Conservation (phyloP, 2,329 filamentous ascomycete species). For the Cercospora zeae-maydis region DNA sequence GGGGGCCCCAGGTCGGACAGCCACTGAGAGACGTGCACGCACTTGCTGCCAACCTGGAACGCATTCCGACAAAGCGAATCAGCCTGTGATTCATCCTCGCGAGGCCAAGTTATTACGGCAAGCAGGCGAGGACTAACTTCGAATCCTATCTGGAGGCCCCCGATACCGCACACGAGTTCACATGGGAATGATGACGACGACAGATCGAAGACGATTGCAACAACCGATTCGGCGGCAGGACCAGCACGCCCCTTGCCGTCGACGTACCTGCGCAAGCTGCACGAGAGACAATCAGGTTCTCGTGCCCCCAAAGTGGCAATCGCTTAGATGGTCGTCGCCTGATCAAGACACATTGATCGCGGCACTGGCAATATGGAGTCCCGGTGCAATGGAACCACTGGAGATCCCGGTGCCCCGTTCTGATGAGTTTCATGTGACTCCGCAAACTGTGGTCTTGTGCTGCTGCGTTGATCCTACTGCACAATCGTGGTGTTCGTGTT, state of each 20-base stretch:
- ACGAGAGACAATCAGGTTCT: neutral
- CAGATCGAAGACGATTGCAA: too few species aligned
- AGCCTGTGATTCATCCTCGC: neutral
- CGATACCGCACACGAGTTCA: neutral
- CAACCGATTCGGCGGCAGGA: too few species aligned
- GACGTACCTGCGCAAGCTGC: neutral
- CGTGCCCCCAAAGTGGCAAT: neutral
- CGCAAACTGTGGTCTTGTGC: neutral
- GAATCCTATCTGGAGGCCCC: neutral
- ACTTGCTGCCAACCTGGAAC: neutral
- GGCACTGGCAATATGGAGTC: neutral
- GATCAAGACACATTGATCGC: neutral
- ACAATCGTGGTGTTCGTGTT: neutral
- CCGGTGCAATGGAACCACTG: constrained; percentile 2
- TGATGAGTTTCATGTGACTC: neutral
- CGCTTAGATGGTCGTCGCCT: neutral
- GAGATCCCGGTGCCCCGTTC: constrained; percentile 1
- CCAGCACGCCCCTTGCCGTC: too few species aligned
- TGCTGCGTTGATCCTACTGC: neutral
- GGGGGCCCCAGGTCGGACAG: neutral
- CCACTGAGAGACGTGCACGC: neutral
- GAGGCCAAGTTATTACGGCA: neutral
- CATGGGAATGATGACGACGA: neutral
- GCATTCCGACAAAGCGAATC: neutral
- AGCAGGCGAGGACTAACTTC: too few species aligned